Conservation (phyloP, 2,329 filamentous ascomycete species). For the Xylaria sp. region DNA sequence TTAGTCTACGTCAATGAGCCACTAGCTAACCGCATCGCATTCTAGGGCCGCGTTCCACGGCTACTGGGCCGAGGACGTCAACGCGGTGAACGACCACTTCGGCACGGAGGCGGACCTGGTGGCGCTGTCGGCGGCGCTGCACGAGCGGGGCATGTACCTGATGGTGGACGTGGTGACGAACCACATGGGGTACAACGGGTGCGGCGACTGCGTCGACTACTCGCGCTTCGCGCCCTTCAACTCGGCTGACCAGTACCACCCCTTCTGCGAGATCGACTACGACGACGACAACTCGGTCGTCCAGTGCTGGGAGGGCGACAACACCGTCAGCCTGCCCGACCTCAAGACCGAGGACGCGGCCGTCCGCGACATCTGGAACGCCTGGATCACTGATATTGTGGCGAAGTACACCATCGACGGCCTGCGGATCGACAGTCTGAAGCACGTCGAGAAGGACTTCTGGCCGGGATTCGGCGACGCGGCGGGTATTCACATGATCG, state of each 20-base stretch:
- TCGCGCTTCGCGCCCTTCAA: conserved; percentile 50
- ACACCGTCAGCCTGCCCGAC: conserved; percentile 61
- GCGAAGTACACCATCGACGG: conserved; percentile 65
- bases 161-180: conserved; percentile 57
- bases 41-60: conserved; percentile 54
- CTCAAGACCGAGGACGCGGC: conserved; percentile 56
- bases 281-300: conserved; percentile 50
- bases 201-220: conserved; percentile 37
- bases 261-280: conserved; percentile 62
- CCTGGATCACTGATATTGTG: conserved; percentile 63
- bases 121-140: conserved; percentile 56
- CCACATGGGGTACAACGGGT: conserved; percentile 56
- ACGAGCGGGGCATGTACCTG: conserved; percentile 45
- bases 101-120: conserved; percentile 63
- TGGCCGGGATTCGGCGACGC: conserved; percentile 56
- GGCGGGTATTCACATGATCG: conserved; percentile 61
- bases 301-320: conserved; percentile 48
- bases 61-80: conserved; percentile 56
- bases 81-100: conserved; percentile 59
- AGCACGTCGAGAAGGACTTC: conserved; percentile 63
- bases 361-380: conserved; percentile 54
- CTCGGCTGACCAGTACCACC: conserved; percentile 60
- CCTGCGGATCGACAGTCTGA: conserved; percentile 63
- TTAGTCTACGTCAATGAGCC: not conserved
- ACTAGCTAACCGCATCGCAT: not conserved